Base-by-base conservation (phyloP, 805 yeast species). In the Lachancea kluyveri region DNA sequence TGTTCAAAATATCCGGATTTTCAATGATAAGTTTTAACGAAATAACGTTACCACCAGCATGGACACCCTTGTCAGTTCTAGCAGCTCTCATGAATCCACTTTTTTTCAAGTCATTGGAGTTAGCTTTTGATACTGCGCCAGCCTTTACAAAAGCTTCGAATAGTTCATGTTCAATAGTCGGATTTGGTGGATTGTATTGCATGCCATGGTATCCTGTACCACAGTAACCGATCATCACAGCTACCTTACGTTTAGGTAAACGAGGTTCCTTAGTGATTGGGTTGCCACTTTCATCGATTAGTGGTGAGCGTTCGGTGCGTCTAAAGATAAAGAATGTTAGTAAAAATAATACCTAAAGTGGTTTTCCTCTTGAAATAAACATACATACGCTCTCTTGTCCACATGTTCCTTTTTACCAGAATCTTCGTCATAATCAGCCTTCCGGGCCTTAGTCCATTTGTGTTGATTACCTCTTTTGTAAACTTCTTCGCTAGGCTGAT, bases 141-240 rank as follows among this genome's bases (percentile, higher is more conserved):
- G 95, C 87, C 35, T 72, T 71, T 49, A 85, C 70, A 52, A 90
- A 74, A 0, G 96, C 95, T 18, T 72, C 68, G 57, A 85, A 90
- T 5, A 88, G 52, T 30, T 84, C 96, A 9, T 88, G 92, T 60
- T 88, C 97, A 43, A 88, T 88, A 13, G 97, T 88, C 53, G 77
- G 77, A 24, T 74, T 74, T 12, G 88, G 94, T 2, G 95, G 94
- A 53, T 87, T 88, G 42, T 80, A 64, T 59, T 88, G 97, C 95
- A 88, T 85, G 6, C 97, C 97, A 57, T 84, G 92, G 60, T 88
- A 88, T 0, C 96, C 96, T 1, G 95, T 79, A 24, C 97, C 97
- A 55, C 96, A 88, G 62, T 88, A 88, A 4, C 97, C 96, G 43
- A 88, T 68, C 76, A 85, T 68, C 48, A 82, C 76, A 0, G 95